A percentile compares a stretch with the other conserved stretches of the same genome.
phyloP scores from a whole-genome alignment of 1,284 basidiomycete species.

The Ustilago nuda region DNA sequence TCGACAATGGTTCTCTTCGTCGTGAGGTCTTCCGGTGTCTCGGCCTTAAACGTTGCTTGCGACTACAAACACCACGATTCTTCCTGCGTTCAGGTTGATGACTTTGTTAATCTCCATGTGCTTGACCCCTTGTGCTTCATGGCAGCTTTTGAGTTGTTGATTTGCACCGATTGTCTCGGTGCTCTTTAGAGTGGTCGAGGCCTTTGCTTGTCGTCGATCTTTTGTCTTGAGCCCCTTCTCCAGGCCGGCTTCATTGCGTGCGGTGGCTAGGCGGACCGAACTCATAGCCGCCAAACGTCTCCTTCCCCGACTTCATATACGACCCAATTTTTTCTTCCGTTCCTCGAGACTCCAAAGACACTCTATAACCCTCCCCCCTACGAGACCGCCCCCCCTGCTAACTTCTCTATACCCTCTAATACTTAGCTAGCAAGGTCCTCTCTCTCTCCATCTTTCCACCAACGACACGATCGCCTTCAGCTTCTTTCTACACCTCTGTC shows the following conservation, averaged over 20 bases:
- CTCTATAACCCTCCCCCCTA: not conserved
- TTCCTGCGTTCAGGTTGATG: not conserved
- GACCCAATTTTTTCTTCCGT: not conserved
- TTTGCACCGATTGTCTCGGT: conserved; percentile 3
- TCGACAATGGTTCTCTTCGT: not conserved
- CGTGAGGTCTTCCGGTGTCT: conserved; percentile 1
- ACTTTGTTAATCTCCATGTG: conserved; percentile 1
- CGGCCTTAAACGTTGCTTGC: conserved; percentile 12
- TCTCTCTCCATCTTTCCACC: not conserved
- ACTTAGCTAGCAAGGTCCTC: not conserved
- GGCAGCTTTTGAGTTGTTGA: not conserved
- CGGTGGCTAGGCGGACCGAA: not conserved
- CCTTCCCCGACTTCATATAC: conserved; percentile 18
- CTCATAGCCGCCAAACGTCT: not conserved
- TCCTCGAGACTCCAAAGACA: not conserved
- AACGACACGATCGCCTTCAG: not conserved
- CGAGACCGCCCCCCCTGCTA: not conserved
- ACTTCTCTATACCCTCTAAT: conserved; percentile 5
- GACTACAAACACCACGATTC: conserved; percentile 21
- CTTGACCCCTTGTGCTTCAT: not conserved
- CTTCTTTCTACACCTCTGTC: conserved; percentile 3
- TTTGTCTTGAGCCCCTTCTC: not conserved
- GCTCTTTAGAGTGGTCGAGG: not conserved
- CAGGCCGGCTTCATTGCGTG: not conserved
- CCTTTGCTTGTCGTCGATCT: conserved; percentile 4